Conservation (phyloP, 2,329 filamentous ascomycete species). For the Monilinia laxa region DNA sequence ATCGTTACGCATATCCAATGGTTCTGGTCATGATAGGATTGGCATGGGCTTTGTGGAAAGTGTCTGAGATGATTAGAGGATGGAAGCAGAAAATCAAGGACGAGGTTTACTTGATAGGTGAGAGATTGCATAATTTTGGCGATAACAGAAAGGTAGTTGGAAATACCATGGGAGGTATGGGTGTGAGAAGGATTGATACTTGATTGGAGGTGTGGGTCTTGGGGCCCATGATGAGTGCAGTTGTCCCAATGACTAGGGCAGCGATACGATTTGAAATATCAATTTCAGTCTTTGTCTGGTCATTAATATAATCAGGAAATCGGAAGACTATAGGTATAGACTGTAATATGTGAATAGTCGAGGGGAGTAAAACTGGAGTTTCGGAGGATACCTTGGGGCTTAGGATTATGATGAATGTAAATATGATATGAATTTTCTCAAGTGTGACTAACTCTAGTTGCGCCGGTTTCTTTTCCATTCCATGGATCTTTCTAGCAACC, state of each 20-base stretch:
- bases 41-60: slow-evolving; percentile 52
- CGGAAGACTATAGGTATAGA: background rate
- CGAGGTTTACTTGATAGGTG: slow-evolving; percentile 94
- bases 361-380: background rate
- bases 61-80: slow-evolving; percentile 62
- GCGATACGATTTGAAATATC: background rate
- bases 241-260: background rate
- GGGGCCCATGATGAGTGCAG: background rate
- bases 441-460: background rate
- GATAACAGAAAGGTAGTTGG: slow-evolving; percentile 40
- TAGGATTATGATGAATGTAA: background rate
- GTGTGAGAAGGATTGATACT: slow-evolving; percentile 36
- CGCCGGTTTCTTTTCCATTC: background rate
- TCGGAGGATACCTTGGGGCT: background rate
- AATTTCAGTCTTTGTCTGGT: background rate
- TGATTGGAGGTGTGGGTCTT: slow-evolving; percentile 11
- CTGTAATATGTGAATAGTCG: background rate
- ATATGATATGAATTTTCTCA: background rate
- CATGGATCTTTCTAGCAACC: too few species aligned
- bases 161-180: slow-evolving; percentile 4
- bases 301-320: background rate
- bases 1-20: slow-evolving; percentile 73
- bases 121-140: slow-evolving; percentile 92
- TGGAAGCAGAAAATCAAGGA: slow-evolving; percentile 86
- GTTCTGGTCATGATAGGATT: slow-evolving; percentile 43